phyloP scores from a whole-genome alignment of 345 rosid species.

The Lagerstroemia speciosa region DNA sequence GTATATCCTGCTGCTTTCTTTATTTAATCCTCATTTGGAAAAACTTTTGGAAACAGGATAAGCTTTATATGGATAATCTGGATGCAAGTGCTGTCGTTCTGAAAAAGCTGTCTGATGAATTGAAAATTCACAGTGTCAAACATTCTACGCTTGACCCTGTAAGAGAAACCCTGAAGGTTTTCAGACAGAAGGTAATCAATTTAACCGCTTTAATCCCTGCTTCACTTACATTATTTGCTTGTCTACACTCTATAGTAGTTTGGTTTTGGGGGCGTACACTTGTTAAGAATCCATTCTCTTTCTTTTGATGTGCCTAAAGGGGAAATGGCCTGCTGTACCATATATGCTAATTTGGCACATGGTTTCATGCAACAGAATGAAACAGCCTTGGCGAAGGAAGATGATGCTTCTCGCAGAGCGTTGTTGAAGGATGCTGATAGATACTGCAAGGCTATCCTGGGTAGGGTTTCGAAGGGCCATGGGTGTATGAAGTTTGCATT shows the following conservation, averaged over 20 bases:
- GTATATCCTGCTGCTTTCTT: not conserved
- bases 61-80: constrained; percentile 37
- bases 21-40: not conserved
- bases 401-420: constrained; percentile 10
- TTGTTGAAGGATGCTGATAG: constrained; percentile 38
- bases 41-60: constrained; percentile 26
- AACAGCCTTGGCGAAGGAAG: constrained; percentile 21
- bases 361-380: constrained; percentile 28
- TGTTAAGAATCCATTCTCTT: not conserved
- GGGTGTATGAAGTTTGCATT: constrained; percentile 32
- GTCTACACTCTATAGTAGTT: not conserved
- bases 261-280: not conserved
- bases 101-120: constrained; percentile 33
- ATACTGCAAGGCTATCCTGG: constrained; percentile 36
- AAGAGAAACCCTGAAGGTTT: constrained; percentile 34
- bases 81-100: constrained; percentile 38
- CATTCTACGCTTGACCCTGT: constrained; percentile 23
- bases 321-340: not conserved
- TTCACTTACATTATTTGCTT: not conserved
- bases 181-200: constrained; percentile 42
- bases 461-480: constrained; percentile 21
- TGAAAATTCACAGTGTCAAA: constrained; percentile 32
- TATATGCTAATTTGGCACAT: not conserved
- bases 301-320: not conserved
- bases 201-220: not conserved